Conservation (phyloP, 352 stramenopile genomes). For the Elongisporangium anandrum region DNA sequence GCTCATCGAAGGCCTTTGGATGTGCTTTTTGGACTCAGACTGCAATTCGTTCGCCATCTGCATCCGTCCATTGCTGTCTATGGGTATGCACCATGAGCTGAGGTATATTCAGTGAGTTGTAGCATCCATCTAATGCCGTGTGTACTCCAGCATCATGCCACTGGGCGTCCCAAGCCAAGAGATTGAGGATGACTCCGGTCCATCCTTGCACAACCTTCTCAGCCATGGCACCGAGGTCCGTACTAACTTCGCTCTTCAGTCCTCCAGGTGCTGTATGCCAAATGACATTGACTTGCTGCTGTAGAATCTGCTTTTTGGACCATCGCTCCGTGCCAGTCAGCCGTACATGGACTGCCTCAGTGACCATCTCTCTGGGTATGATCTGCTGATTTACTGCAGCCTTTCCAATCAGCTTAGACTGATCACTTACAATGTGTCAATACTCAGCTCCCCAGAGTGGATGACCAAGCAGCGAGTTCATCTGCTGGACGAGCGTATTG, state of each 20-base stretch:
- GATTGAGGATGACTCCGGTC: slow-evolving; percentile 46
- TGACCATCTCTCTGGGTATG: slow-evolving; percentile 39
- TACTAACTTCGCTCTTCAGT: no score
- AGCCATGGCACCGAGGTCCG: slow-evolving; percentile 57
- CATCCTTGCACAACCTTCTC: slow-evolving; percentile 54
- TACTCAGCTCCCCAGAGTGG: slow-evolving; percentile 34
- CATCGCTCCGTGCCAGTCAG: slow-evolving; percentile 40
- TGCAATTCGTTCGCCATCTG: slow-evolving; percentile 48
- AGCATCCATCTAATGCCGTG: background rate
- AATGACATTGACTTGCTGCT: background rate
- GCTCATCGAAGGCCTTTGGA: background rate
- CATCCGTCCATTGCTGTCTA: slow-evolving; percentile 62
- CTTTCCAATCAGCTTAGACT: background rate
- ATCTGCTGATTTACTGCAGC: background rate
- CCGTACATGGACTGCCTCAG: slow-evolving; percentile 54
- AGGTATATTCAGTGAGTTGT: no score
- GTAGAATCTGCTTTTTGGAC: slow-evolving; percentile 42
- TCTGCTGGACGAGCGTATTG: slow-evolving; percentile 36
- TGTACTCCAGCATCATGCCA: slow-evolving; percentile 25
- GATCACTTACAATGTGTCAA: background rate
- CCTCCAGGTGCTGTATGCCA: background rate
- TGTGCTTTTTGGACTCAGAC: slow-evolving; percentile 20
- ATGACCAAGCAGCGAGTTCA: slow-evolving; percentile 32
- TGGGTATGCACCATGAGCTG: slow-evolving; percentile 27
- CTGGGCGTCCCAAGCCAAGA: slow-evolving; percentile 44